Conservation (phyloP, 106 monocot genomes). For the Cymbidium sinense region DNA sequence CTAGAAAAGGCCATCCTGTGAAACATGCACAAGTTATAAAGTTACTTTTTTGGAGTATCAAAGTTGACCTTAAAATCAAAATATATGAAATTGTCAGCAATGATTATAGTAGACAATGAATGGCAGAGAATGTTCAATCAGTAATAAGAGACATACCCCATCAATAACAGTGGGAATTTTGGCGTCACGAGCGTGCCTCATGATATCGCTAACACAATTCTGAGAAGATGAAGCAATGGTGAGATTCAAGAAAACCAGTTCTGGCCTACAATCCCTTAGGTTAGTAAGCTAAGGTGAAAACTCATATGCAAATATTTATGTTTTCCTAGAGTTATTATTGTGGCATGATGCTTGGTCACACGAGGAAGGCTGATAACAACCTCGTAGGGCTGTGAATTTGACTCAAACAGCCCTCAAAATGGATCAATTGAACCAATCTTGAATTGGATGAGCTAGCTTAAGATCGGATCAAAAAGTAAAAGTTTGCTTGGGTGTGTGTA, state of each 20-base stretch:
- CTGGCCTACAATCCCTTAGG: background rate
- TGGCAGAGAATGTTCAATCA: background rate
- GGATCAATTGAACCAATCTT: no score
- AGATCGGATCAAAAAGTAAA: no score
- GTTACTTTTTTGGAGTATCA: no score
- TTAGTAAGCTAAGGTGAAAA: background rate
- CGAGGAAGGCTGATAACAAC: no score
- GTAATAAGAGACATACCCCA: constrained; percentile 46
- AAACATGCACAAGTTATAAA: no score
- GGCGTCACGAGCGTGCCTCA: constrained; percentile 55
- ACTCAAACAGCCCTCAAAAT: no score
- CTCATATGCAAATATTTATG: background rate
- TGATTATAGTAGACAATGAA: background rate
- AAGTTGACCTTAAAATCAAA: no score
- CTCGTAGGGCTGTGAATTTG: no score
- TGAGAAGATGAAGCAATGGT: constrained; percentile 13
- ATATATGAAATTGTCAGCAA: constrained; percentile 1
- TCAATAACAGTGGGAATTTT: constrained; percentile 81
- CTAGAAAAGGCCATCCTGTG: constrained; percentile 90
- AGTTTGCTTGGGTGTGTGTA: no score
- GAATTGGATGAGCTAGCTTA: no score
- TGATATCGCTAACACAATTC: constrained; percentile 72
- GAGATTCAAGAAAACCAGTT: background rate
- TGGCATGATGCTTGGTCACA: no score
- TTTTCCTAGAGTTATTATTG: no score